A percentile compares a stretch with the other conserved stretches of the same genome.
These are phyloP conservation scores for Aspergillus sp. DNA, from an alignment of 2,329 filamentous ascomycete species.

Conservation along the genomic window DNA sequence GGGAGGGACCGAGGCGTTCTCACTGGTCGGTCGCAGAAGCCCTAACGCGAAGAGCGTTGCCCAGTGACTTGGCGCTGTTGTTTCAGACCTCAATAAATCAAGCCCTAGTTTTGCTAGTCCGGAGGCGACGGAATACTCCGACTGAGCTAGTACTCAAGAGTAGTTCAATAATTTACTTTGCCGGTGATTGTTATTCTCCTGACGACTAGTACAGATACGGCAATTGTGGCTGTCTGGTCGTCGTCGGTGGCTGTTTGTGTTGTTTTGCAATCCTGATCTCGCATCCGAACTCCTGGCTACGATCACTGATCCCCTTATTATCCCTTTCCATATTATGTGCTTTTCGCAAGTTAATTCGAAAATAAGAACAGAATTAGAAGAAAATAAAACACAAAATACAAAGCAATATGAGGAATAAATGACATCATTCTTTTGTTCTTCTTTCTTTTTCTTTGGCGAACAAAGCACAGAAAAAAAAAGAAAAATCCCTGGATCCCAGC, in stretches of 20 bases:
- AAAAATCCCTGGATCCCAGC: constrained; percentile 8
- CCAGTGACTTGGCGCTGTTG: not conserved
- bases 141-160: too few relatives aligned
- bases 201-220: too few relatives aligned
- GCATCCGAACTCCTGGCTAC: not conserved
- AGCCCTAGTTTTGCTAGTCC: not conserved
- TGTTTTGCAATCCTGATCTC: too few relatives aligned
- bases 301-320: not conserved
- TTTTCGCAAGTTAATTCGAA: not conserved
- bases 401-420: constrained; percentile 3
- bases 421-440: constrained; percentile 12
- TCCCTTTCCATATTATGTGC: not conserved
- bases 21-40: not conserved
- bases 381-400: not conserved
- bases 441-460: not conserved
- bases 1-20: too few relatives aligned
- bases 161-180: not conserved
- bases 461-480: constrained; percentile 2
- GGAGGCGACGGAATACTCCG: not conserved
- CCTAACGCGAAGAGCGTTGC: not conserved
- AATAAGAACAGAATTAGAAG: not conserved
- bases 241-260: too few relatives aligned
- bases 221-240: too few relatives aligned
- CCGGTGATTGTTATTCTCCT: too few relatives aligned
- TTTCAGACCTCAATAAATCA: not conserved